A percentile compares a stretch with the other conserved stretches of the same genome.
Evolutionary conservation across 495 filamentous ascomycete genomes (phyloP).

Genomic region (Aspergillus asperescens): DNA sequence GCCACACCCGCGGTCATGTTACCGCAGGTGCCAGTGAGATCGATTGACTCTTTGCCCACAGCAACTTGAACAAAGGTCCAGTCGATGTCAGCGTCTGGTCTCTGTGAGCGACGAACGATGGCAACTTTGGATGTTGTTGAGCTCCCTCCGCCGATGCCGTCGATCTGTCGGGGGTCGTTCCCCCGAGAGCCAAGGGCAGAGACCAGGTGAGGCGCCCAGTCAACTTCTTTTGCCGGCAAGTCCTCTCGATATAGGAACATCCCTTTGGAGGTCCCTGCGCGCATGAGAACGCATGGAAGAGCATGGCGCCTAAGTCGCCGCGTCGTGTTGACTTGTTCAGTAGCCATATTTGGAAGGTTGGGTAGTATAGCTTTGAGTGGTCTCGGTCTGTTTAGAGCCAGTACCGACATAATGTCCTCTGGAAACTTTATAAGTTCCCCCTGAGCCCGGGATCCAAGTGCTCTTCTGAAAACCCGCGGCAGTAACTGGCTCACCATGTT

Average conservation of each 20-base stretch:
- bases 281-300: constrained; percentile 18
- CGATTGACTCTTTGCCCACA: constrained; percentile 26
- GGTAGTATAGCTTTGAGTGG: not conserved
- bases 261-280: constrained; percentile 37
- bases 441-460: too few relatives aligned
- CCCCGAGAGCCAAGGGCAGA: constrained; percentile 26
- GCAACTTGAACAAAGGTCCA: constrained; percentile 38
- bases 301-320: not conserved
- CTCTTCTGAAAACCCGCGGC: too few relatives aligned
- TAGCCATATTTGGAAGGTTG: not conserved
- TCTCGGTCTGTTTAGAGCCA: not conserved
- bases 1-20: constrained; percentile 38
- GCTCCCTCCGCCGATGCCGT: constrained; percentile 36
- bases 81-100: constrained; percentile 30
- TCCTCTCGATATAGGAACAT: constrained; percentile 31
- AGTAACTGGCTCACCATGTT: too few relatives aligned
- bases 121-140: constrained; percentile 39
- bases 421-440: too few relatives aligned
- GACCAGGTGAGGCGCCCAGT: constrained; percentile 29
- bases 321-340: not conserved
- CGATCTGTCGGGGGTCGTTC: constrained; percentile 17
- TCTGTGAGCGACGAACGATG: constrained; percentile 25
- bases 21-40: constrained; percentile 39
- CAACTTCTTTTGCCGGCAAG: constrained; percentile 19
- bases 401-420: too few relatives aligned